Percentiles rank a stretch among this genome's conserved stretches.
Evolutionary conservation across 176 grass and related monocot species (phyloP).

Genomic region (Ensete ventricosum): DNA sequence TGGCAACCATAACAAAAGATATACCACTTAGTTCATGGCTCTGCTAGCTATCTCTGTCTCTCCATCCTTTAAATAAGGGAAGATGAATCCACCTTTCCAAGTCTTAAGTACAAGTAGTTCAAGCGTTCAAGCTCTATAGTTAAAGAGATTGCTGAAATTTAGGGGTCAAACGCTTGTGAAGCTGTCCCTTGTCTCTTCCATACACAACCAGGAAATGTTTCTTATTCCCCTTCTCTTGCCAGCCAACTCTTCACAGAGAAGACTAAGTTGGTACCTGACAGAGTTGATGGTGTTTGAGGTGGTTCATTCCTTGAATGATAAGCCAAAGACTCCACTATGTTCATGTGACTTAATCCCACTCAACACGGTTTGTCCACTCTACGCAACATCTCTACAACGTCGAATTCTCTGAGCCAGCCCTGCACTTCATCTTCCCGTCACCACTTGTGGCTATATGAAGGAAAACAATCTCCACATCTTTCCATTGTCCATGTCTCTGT

Average conservation of each 20-base stretch:
- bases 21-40: too few relatives aligned
- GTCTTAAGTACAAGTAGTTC: too few relatives aligned
- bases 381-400: background rate
- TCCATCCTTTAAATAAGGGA: too few relatives aligned
- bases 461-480: background rate
- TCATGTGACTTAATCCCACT: constrained; percentile 3
- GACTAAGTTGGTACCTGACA: background rate
- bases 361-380: background rate
- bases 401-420: background rate
- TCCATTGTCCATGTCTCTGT: background rate
- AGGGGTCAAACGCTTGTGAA: too few relatives aligned
- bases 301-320: background rate
- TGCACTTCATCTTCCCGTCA: background rate
- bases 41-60: too few relatives aligned
- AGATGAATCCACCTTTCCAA: too few relatives aligned
- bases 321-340: background rate
- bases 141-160: too few relatives aligned
- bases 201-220: background rate
- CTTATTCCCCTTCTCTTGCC: background rate
- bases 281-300: background rate
- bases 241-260: background rate
- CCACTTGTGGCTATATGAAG: background rate
- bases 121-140: too few relatives aligned
- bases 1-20: too few relatives aligned
- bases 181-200: background rate